Base-by-base conservation (phyloP, 768 basidiomycete species). In the Lactarius tabidus region DNA sequence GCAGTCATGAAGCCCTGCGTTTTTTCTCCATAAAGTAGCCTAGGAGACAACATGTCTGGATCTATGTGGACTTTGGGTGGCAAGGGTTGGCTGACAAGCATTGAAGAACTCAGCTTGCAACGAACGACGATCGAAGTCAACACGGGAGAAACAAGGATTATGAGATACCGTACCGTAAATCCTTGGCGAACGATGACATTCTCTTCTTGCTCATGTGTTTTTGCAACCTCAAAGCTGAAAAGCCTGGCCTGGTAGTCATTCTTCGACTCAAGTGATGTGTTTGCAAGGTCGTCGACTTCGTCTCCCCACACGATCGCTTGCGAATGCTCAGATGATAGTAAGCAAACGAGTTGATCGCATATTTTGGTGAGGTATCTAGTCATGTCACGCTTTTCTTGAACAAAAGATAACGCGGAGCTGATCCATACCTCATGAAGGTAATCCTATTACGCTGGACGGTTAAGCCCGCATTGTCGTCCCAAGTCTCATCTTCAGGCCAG, bases 401-500 rank as follows among this genome's bases (percentile, higher is more conserved):
- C 10, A n/a, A 26, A 36, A 18, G 8, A 8, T 15, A 6, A 3
- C 4, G 7, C 15, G 15, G 20, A 23, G 5, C 2, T 29, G 14
- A 4, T 17, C 12, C 73, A 29, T 72, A 83, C 85, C 85, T 74
- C 83, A 87, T 86, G 69, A 87, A 87, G 0, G 84, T 84, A 2
- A 81, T 75, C 5, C 85, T 78, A 72, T 85, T 87, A 12, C 81
- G 77, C 29, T 77, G 70, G 56, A 83, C 78, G 3, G 82, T 73
- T 1, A 78, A 74, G 9, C 74, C 51, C 0, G 82, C 79, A 18
- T 76, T 72, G 71, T 85, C 84, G 56, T 81, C 72, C 86, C 85
- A 87, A 0, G 85, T 86, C 1, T 74, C 77, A 35, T 82, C 76
- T 65, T 87, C 84, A 0, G 85, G 85, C 86, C 86, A 87, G 62